phyloP scores from a whole-genome alignment of 345 rosid species.

The Psidium friedrichsthalianum region DNA sequence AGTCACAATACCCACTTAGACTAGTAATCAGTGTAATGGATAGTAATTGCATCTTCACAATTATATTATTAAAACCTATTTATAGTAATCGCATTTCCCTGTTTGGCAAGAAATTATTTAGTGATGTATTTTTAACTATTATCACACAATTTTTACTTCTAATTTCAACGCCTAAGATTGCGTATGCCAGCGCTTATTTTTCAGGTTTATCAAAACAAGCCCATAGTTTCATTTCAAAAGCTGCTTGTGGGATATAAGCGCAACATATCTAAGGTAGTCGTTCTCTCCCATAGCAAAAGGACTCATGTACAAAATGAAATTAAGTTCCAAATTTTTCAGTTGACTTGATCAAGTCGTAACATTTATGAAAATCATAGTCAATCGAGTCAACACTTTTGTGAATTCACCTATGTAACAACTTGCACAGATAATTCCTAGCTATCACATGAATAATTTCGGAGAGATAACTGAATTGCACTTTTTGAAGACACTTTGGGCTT shows the following conservation, averaged over 20 bases:
- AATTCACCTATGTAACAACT: no score
- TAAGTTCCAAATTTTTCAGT: not conserved
- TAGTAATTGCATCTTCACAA: not conserved
- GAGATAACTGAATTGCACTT: not conserved
- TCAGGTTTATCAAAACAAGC: not conserved
- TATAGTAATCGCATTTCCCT: not conserved
- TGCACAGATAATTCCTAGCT: no score
- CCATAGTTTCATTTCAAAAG: no score
- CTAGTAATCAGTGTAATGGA: not conserved
- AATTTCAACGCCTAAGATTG: not conserved
- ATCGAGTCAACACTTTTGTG: no score
- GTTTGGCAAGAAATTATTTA: not conserved
- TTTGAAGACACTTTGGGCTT: not conserved
- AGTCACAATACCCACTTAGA: not conserved
- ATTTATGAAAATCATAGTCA: no score
- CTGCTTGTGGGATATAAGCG: not conserved
- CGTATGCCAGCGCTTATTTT: not conserved
- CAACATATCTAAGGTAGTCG: accelerated
- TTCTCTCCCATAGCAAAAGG: not conserved
- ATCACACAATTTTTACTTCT: not conserved
- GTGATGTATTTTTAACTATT: not conserved
- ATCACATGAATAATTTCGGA: no score
- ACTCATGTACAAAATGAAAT: not conserved
- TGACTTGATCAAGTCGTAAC: not conserved
- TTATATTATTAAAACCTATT: not conserved